phyloP scores from a whole-genome alignment of 1,284 basidiomycete species.

The Hemileia vastatrix region DNA sequence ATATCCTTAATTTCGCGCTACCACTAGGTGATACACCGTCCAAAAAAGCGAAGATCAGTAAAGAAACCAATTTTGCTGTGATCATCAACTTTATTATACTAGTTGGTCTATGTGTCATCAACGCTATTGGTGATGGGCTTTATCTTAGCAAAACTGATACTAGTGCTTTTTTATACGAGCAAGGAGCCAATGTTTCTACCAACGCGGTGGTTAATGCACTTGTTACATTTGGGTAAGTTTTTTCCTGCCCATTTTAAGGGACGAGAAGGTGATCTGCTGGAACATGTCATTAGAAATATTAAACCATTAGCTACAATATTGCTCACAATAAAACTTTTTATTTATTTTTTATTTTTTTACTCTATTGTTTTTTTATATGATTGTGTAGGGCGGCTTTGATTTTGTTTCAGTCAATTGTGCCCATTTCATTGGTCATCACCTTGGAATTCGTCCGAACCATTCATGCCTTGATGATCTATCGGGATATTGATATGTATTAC shows the following conservation, averaged over 20 bases:
- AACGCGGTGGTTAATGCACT: constrained; percentile 65
- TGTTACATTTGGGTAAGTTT: constrained; percentile 75
- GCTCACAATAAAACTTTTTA: constrained; percentile 49
- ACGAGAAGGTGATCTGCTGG: constrained; percentile 6
- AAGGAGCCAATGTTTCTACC: constrained; percentile 55
- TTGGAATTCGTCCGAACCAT: constrained; percentile 97
- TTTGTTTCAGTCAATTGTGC: constrained; percentile 95
- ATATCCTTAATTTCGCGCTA: neutral
- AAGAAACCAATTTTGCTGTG: constrained; percentile 98
- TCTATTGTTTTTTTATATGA: constrained; percentile 2
- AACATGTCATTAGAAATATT: constrained; percentile 20
- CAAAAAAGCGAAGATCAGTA: constrained; percentile 91
- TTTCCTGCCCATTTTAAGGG: constrained; percentile 1
- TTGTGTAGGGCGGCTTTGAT: constrained; percentile 56
- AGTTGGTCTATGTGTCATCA: constrained; percentile 62
- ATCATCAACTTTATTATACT: constrained; percentile 83
- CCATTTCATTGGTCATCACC: constrained; percentile 92
- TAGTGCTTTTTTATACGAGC: constrained; percentile 65
- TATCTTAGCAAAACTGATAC: constrained; percentile 57
- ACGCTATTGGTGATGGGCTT: constrained; percentile 63
- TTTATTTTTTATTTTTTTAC: neutral
- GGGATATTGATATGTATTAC: constrained; percentile 97
- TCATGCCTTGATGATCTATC: constrained; percentile 89
- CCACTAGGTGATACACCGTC: constrained; percentile 49
- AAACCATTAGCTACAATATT: neutral